Evolutionary conservation across 768 basidiomycete species (phyloP).

Genomic region (Sutorius australiensis): DNA sequence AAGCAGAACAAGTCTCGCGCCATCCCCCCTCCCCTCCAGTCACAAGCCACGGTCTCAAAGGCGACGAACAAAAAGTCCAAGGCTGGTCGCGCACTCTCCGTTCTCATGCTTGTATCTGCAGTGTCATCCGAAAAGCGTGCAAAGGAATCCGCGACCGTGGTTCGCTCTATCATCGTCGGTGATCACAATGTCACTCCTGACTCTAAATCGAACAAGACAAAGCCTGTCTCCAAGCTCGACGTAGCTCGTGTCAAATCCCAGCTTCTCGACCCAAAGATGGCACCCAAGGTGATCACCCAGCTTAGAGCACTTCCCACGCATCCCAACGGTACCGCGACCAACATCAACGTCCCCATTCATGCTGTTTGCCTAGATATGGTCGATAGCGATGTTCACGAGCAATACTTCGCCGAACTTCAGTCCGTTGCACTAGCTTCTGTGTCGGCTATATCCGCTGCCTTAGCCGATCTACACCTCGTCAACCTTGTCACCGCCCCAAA

Average conservation of each 20-base stretch:
- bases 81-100: conserved; percentile 33
- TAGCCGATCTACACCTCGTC: conserved; percentile 61
- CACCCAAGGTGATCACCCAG: conserved; percentile 69
- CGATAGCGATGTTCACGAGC: conserved; percentile 58
- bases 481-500: conserved; percentile 58
- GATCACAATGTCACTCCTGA: conserved; percentile 30
- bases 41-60: conserved; percentile 23
- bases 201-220: conserved; percentile 37
- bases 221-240: conserved; percentile 45
- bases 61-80: conserved; percentile 41
- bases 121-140: conserved; percentile 54
- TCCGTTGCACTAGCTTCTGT: conserved; percentile 48
- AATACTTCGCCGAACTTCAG: conserved; percentile 55
- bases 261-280: conserved; percentile 62
- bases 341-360: conserved; percentile 53
- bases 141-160: conserved; percentile 55
- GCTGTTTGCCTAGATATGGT: conserved; percentile 68
- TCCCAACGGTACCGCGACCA: conserved; percentile 5
- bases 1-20: conserved; percentile 24
- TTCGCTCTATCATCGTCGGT: conserved; percentile 70
- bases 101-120: conserved; percentile 27
- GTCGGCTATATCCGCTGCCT: conserved; percentile 44
- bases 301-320: conserved; percentile 53
- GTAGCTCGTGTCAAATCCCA: conserved; percentile 64
- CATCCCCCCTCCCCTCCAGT: conserved; percentile 7